phyloP scores from a whole-genome alignment of 208 protist genomes.

The Crithidia bombi region DNA sequence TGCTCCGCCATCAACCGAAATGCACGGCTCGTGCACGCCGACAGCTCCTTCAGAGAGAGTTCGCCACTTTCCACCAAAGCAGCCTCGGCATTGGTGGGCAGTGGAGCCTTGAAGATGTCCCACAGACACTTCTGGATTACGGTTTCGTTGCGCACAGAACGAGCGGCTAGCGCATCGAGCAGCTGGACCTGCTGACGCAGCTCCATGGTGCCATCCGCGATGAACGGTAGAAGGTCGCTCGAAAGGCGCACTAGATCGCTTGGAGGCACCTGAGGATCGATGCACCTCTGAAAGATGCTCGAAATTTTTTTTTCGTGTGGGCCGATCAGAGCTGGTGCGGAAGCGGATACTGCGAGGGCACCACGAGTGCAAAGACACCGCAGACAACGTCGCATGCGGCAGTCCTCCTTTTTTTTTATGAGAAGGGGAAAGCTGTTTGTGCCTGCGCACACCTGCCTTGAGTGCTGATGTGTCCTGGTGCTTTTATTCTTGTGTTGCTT shows the following conservation, averaged over 20 bases:
- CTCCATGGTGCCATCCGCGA: constrained; percentile 7
- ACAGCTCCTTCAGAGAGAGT: constrained; percentile 23
- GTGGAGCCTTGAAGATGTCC: constrained; percentile 63
- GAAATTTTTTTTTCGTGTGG: neutral
- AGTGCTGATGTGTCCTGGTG: too few species aligned
- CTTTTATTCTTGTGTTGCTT: too few species aligned
- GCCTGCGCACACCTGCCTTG: too few species aligned
- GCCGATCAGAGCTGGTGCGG: constrained; percentile 4
- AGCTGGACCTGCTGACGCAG: constrained; percentile 33
- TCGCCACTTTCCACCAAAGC: neutral
- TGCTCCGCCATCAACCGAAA: constrained; percentile 62
- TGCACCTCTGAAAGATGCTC: constrained; percentile 15
- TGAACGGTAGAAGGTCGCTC: constrained; percentile 22
- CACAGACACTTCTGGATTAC: constrained; percentile 65
- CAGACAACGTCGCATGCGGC: constrained; percentile 23
- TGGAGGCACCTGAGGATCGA: constrained; percentile 13
- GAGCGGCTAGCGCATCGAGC: constrained; percentile 28
- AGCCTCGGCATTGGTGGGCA: neutral
- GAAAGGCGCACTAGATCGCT: constrained; percentile 22
- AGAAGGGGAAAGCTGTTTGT: constrained; percentile 1
- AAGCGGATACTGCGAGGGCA: neutral
- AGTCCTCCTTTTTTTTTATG: too few species aligned
- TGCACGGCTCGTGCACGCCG: constrained; percentile 46
- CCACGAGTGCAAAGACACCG: neutral
- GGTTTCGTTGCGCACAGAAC: constrained; percentile 66